Conservation (phyloP, 495 filamentous ascomycete genomes). For the Penicillium paxilli region DNA sequence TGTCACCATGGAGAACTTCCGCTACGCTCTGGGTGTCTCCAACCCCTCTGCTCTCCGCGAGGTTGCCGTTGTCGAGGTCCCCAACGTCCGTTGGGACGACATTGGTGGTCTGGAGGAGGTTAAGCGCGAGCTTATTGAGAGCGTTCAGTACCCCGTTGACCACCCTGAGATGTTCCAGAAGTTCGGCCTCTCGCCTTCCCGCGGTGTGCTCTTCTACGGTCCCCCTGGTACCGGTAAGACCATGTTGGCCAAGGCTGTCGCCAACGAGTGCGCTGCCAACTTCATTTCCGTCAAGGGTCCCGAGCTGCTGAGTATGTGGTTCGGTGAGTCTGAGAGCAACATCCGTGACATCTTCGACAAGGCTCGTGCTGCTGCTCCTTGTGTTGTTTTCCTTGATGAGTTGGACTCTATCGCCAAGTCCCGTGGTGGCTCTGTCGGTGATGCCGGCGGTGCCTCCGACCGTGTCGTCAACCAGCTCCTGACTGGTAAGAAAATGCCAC, state of each 20-base stretch:
- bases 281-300: slow-evolving; percentile 99
- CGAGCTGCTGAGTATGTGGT: slow-evolving; percentile 99
- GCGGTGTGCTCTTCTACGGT: slow-evolving; percentile 97
- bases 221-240: slow-evolving; percentile 99
- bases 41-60: slow-evolving; percentile 99
- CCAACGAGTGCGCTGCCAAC: slow-evolving; percentile 98
- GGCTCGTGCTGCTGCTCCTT: slow-evolving; percentile 95
- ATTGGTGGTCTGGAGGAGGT: slow-evolving; percentile 97
- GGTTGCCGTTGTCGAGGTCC: slow-evolving; percentile 97
- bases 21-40: slow-evolving; percentile 93
- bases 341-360: slow-evolving; percentile 99
- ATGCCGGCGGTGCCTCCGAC: slow-evolving; percentile 97
- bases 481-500: slow-evolving; percentile 78
- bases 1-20: slow-evolving; percentile 99
- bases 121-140: slow-evolving; percentile 99
- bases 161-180: slow-evolving; percentile 99
- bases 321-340: slow-evolving; percentile 99
- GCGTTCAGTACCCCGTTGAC: slow-evolving; percentile 98
- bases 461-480: slow-evolving; percentile 99
- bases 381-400: slow-evolving; percentile 98
- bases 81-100: slow-evolving; percentile 99
- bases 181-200: slow-evolving; percentile 96
- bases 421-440: slow-evolving; percentile 93
- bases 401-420: slow-evolving; percentile 99
- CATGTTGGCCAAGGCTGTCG: slow-evolving; percentile 97